Conservation (phyloP, 1,284 basidiomycete species). For the Leccinum fallax region DNA sequence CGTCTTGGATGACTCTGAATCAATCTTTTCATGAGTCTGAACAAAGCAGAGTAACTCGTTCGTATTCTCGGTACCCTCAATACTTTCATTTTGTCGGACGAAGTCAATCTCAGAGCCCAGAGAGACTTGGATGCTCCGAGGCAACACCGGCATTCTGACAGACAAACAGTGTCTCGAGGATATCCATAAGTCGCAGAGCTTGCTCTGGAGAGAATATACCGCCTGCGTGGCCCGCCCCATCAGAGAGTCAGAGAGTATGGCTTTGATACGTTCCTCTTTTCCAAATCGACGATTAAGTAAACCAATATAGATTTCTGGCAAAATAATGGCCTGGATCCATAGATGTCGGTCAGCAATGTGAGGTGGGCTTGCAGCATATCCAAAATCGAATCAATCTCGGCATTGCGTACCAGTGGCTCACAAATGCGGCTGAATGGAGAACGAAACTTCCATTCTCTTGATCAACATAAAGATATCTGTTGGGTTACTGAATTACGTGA, state of each 20-base stretch:
- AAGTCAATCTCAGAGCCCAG: background rate
- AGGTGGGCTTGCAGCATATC: background rate
- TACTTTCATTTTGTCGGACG: background rate
- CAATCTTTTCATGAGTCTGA: background rate
- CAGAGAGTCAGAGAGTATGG: background rate
- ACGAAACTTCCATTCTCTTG: background rate
- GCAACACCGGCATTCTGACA: conserved; percentile 2
- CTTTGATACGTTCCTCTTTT: background rate
- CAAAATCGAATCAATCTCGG: too few species aligned
- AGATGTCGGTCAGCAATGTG: background rate
- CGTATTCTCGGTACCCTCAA: background rate
- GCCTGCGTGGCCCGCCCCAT: background rate
- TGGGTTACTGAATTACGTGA: background rate
- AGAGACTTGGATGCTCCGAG: conserved; percentile 1
- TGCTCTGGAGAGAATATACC: background rate
- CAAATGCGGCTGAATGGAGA: background rate
- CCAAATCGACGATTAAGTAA: background rate
- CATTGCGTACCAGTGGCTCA: background rate
- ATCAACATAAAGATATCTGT: too few species aligned
- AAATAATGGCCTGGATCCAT: background rate
- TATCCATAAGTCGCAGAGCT: conserved; percentile 2
- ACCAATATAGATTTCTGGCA: background rate
- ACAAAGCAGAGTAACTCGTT: background rate
- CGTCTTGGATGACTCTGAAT: background rate
- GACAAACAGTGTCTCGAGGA: background rate